Conservation (phyloP, 2,329 filamentous ascomycete genomes). For the Volutella citrinella region DNA sequence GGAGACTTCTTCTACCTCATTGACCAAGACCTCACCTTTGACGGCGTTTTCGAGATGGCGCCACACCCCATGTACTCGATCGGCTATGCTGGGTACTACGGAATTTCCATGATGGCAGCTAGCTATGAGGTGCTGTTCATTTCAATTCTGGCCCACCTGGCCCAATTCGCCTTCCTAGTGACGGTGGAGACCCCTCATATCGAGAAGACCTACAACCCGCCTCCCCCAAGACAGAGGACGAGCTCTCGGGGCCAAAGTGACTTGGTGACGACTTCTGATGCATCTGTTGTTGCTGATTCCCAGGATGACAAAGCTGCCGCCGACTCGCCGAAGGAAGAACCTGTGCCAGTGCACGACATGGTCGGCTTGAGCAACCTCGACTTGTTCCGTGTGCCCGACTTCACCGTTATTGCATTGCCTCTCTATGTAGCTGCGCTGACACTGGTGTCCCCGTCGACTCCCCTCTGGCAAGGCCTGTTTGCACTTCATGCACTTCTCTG, state of each 20-base stretch:
- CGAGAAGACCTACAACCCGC: constrained; percentile 94
- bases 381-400: constrained; percentile 82
- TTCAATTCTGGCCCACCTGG: constrained; percentile 89
- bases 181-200: constrained; percentile 97
- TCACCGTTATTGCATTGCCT: constrained; percentile 72
- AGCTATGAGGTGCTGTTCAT: constrained; percentile 98
- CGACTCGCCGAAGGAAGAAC: constrained; percentile 36
- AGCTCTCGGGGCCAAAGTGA: constrained; percentile 31
- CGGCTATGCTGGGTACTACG: constrained; percentile 96
- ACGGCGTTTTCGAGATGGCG: constrained; percentile 98
- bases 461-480: constrained; percentile 73
- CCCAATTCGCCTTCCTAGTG: constrained; percentile 89
- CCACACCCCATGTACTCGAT: constrained; percentile 99
- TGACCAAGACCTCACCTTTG: constrained; percentile 95
- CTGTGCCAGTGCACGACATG: constrained; percentile 75
- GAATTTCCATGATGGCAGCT: constrained; percentile 95
- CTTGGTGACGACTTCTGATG: too few relatives aligned
- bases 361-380: constrained; percentile 83
- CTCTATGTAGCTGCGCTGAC: constrained; percentile 73
- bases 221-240: constrained; percentile 65
- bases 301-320: constrained; percentile 23
- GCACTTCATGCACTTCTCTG: constrained; percentile 76
- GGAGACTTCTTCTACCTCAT: constrained; percentile 99
- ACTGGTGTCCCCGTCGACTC: constrained; percentile 72
- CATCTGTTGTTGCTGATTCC: constrained; percentile 19